These are phyloP conservation scores for Plasmodium vinckei DNA, from an alignment of 169 alveolate species.

Conservation along the genomic window DNA sequence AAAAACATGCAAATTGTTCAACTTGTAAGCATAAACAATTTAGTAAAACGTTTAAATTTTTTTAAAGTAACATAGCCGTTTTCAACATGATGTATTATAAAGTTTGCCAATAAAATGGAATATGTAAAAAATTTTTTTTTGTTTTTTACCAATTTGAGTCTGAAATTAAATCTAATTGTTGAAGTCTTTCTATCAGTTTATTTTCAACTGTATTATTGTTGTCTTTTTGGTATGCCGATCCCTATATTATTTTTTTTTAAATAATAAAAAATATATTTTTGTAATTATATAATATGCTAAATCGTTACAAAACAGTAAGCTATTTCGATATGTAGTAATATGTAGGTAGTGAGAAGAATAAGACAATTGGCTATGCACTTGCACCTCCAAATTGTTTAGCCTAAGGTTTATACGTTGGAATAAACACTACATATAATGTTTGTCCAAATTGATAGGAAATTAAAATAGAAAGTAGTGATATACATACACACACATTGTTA, in stretches of 20 bases:
- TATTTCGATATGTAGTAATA: no score
- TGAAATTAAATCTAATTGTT: slow-evolving; percentile 25
- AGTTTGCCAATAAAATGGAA: background rate
- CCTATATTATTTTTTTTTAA: slow-evolving; percentile 26
- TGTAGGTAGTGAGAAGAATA: no score
- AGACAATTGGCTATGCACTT: no score
- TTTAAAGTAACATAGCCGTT: background rate
- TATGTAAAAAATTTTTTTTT: background rate
- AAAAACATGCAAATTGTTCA: background rate
- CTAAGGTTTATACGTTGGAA: no score
- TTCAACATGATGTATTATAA: background rate
- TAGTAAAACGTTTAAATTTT: background rate
- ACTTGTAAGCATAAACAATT: no score
- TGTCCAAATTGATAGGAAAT: no score
- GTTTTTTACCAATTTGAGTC: slow-evolving; percentile 8
- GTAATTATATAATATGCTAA: background rate
- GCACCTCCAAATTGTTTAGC: no score
- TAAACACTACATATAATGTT: no score
- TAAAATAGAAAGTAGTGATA: no score
- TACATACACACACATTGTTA: no score
- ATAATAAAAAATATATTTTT: background rate
- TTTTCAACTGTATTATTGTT: slow-evolving; percentile 63
- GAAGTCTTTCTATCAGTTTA: slow-evolving; percentile 28
- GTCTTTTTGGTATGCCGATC: slow-evolving; percentile 74
- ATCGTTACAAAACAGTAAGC: no score